A percentile compares a stretch with the other conserved stretches of the same genome.
phyloP scores from a whole-genome alignment of 257 asterid genomes.

The Apocynum venetum region DNA sequence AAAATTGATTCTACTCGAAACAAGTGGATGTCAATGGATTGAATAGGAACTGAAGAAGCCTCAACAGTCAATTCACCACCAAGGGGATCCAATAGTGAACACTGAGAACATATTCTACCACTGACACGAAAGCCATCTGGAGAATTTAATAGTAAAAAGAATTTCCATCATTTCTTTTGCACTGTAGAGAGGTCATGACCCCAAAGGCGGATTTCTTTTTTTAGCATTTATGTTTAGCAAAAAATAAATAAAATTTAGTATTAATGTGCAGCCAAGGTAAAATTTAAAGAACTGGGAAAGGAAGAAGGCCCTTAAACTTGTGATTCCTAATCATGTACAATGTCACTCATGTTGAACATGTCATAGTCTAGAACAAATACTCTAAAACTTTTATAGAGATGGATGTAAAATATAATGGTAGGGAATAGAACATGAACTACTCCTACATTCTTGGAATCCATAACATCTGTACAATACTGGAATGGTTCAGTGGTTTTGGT shows the following conservation, averaged over 20 bases:
- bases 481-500: background rate
- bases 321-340: background rate
- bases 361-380: background rate
- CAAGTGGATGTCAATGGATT: conserved; percentile 74
- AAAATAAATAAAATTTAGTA: background rate
- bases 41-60: conserved; percentile 62
- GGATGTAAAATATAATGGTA: background rate
- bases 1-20: conserved; percentile 80
- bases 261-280: background rate
- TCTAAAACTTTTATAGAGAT: background rate
- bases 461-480: background rate
- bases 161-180: conserved; percentile 12
- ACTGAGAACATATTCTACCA: conserved; percentile 73
- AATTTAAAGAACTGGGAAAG: background rate
- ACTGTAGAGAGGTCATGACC: background rate
- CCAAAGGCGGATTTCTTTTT: conserved; percentile 3
- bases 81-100: conserved; percentile 64
- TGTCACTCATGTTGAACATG: background rate
- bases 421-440: background rate
- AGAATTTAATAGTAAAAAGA: conserved; percentile 20
- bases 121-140: conserved; percentile 75
- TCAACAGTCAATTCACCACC: conserved; percentile 77
- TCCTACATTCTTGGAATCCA: background rate
- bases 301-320: background rate
- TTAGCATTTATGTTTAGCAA: background rate